Conservation (phyloP, 768 basidiomycete species). For the Pleurotus giganteus region DNA sequence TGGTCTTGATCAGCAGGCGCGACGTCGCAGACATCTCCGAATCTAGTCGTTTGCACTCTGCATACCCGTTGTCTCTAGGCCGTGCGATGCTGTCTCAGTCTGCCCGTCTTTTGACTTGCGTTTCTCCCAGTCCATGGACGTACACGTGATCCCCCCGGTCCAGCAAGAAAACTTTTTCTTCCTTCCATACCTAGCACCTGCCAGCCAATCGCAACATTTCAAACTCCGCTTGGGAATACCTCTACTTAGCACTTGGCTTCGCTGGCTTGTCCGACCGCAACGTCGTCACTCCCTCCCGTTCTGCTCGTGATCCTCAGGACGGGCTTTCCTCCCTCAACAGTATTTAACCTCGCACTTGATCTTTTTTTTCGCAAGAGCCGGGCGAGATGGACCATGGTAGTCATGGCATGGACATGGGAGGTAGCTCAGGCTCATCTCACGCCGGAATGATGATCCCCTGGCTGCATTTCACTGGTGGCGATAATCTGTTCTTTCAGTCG, state of each 20-base stretch:
- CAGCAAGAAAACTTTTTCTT: slow-evolving; percentile 5
- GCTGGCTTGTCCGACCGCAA: background rate
- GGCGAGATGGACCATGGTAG: background rate
- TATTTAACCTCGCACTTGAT: background rate
- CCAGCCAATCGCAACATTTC: background rate
- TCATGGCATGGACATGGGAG: slow-evolving; percentile 5
- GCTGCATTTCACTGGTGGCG: slow-evolving; percentile 66
- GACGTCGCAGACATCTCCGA: too few relatives aligned
- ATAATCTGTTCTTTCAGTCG: slow-evolving; percentile 62
- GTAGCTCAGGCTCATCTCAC: slow-evolving; percentile 15
- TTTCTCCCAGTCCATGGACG: background rate
- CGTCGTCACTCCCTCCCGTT: slow-evolving; percentile 2
- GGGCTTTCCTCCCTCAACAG: background rate
- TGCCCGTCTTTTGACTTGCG: background rate
- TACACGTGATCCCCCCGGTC: background rate
- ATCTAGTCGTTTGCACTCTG: too few relatives aligned
- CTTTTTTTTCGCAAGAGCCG: background rate
- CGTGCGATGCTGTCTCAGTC: too few relatives aligned
- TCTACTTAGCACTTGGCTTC: background rate
- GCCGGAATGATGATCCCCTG: slow-evolving; percentile 58
- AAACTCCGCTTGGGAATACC: background rate
- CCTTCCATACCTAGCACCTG: slow-evolving; percentile 3
- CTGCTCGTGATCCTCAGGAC: background rate
- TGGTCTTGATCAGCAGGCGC: background rate
- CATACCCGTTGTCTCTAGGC: too few relatives aligned